Evolutionary conservation across 192 early-diverging fungal genomes (phyloP).

Genomic region (Kappamyces sp.): DNA sequence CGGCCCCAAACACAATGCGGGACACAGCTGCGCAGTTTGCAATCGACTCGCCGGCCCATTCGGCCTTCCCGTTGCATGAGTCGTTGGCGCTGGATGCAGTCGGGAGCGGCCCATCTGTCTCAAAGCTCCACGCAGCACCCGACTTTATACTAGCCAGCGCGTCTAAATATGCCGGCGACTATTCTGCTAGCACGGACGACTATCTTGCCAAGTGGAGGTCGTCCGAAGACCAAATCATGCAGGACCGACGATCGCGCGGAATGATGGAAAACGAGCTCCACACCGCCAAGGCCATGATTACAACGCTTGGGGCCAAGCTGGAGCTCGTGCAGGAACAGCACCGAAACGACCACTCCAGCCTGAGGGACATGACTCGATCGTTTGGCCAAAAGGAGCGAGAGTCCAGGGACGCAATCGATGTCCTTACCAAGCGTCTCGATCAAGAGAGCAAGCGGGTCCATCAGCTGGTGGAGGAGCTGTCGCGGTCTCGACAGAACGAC

Average conservation of each 20-base stretch:
- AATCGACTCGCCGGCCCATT: no score
- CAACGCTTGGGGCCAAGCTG: constrained; percentile 1
- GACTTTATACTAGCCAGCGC: no score
- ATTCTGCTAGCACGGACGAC: constrained; percentile 1
- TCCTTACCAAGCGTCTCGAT: neutral
- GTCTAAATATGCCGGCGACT: no score
- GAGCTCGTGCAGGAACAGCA: constrained; percentile 1
- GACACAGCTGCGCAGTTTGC: no score
- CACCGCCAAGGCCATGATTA: constrained; percentile 1
- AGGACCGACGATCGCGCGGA: neutral
- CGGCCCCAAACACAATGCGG: no score
- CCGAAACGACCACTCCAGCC: neutral
- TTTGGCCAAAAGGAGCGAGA: constrained; percentile 14
- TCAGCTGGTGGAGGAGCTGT: constrained; percentile 1
- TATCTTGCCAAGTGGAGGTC: neutral
- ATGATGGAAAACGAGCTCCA: constrained; percentile 10
- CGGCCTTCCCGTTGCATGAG: no score
- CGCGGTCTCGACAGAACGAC: neutral
- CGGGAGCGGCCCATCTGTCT: no score
- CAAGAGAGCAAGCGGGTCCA: constrained; percentile 3
- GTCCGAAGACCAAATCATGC: constrained; percentile 9
- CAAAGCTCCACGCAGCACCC: no score
- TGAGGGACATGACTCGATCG: neutral
- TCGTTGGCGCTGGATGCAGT: no score
- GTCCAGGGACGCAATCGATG: neutral